Conservation (phyloP, 2,329 filamentous ascomycete genomes). For the Fusarium camptoceras region DNA sequence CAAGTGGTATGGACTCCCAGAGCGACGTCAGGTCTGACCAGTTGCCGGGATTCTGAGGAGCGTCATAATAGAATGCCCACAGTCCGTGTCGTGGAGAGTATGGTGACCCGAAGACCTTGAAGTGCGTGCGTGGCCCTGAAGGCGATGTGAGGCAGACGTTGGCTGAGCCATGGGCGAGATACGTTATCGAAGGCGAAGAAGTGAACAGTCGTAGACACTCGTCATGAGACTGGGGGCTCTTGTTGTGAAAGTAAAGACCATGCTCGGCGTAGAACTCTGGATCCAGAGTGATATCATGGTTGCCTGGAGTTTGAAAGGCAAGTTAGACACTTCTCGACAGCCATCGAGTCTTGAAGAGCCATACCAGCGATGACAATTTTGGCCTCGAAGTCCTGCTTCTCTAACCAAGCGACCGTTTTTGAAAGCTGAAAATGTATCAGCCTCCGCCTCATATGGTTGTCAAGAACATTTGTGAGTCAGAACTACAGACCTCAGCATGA, state of each 20-base stretch:
- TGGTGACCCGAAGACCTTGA: conserved; percentile 79
- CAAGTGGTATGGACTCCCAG: conserved; percentile 72
- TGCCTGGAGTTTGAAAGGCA: conserved; percentile 61
- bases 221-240: conserved; percentile 62
- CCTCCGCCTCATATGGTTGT: not conserved
- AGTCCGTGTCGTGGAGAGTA: conserved; percentile 67
- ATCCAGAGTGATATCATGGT: conserved; percentile 81
- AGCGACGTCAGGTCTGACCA: conserved; percentile 52
- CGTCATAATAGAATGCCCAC: conserved; percentile 76
- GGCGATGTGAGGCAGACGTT: conserved; percentile 66
- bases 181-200: conserved; percentile 68
- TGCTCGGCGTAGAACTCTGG: conserved; percentile 68
- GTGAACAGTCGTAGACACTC: conserved; percentile 67
- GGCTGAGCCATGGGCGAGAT: conserved; percentile 70
- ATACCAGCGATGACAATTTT: conserved; percentile 78
- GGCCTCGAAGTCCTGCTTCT: conserved; percentile 73
- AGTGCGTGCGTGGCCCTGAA: conserved; percentile 66
- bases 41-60: conserved; percentile 36
- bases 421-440: conserved; percentile 57
- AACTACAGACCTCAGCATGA: conserved; percentile 59
- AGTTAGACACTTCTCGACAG: conserved; percentile 17
- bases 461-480: not conserved
- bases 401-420: conserved; percentile 74
- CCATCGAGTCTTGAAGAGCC: not conserved
- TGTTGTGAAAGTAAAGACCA: conserved; percentile 67